Conservation (phyloP, 140 eudicot species). For the Flaveria floridana region DNA sequence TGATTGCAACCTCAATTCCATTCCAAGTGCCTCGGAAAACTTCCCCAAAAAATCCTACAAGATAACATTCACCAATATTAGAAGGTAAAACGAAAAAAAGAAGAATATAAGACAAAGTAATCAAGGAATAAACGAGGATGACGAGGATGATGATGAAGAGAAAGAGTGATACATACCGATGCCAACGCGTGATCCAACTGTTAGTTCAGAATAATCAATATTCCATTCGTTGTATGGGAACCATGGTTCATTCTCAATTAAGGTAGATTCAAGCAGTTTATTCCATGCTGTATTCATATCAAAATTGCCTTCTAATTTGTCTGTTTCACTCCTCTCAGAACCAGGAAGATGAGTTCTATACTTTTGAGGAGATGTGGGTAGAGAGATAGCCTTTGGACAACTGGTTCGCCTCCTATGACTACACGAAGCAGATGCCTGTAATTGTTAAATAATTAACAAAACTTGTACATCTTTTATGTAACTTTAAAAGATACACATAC, state of each 20-base stretch:
- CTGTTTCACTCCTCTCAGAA: slow-evolving; percentile 44
- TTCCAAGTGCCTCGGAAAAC: slow-evolving; percentile 89
- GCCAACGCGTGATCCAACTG: slow-evolving; percentile 80
- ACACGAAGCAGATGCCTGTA: slow-evolving; percentile 40
- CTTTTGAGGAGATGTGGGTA: slow-evolving; percentile 82
- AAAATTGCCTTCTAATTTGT: slow-evolving; percentile 39
- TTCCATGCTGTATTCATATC: slow-evolving; percentile 60
- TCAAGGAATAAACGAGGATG: not conserved
- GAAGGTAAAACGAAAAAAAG: slow-evolving; percentile 1
- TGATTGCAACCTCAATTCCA: slow-evolving; percentile 82
- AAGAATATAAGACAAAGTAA: not conserved
- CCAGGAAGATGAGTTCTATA: slow-evolving; percentile 38
- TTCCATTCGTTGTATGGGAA: slow-evolving; percentile 82
- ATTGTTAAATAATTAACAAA: slow-evolving; percentile 31
- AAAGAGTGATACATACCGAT: slow-evolving; percentile 52
- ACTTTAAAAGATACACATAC: slow-evolving; percentile 33
- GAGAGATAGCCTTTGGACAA: slow-evolving; percentile 70
- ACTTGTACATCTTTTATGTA: not conserved
- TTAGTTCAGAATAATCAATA: slow-evolving; percentile 73
- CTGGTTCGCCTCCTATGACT: slow-evolving; percentile 46
- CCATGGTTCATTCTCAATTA: slow-evolving; percentile 51
- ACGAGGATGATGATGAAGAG: not conserved
- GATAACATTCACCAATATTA: slow-evolving; percentile 15
- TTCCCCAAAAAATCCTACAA: slow-evolving; percentile 83
- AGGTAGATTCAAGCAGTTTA: slow-evolving; percentile 57